Base-by-base conservation (phyloP, 2,329 filamentous ascomycete genomes). In the Hypoxylon sp. region DNA sequence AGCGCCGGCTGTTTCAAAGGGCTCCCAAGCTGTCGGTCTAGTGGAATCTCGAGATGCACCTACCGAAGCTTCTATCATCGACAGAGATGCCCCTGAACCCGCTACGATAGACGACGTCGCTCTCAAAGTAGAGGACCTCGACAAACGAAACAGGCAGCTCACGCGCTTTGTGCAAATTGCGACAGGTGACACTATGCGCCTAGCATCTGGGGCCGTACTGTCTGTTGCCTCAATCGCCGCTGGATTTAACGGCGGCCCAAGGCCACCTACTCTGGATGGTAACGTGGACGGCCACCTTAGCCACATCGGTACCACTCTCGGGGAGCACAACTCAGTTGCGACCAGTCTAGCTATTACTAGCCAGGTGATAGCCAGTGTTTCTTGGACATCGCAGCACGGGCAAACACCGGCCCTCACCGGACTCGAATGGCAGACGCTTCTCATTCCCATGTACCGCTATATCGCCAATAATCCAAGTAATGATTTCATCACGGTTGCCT, bases 61-160 rank as follows among this genome's bases (percentile, higher is more conserved):
- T 42, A n/a, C 37, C 37, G 37, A 42, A 17, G 37, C 17, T 42
- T 42, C 37, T 42, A 42, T 42, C 37, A 6, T 42, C 37, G 37
- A 42, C 37, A 42, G 37, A 42, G 37, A 42, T 42, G 37, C 37
- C 37, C 37, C 37, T 42, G 37, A 42, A 42, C 37, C 37, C 37
- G 37, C 37, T 42, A 42, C 37, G 37, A 42, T 42, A 17, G 37
- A 42, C 15, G 37, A 42, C 15, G 37, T 42, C 37, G 37, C 37
- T n/a, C 15, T 42, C 37, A 15, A 42, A 42, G 37, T 42, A 42
- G 37, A 42, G 37, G 15, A 42, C 37, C 15, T 42, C 37, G 37
- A 42, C 15, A 42, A 42, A 42, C 37, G 37, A 42, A 7, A n/a
- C 37, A 42, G 37, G 37, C n/a, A 42, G 37, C 37, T 42, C 37